Evolutionary conservation across 2,329 filamentous ascomycete genomes (phyloP).

Genomic region (Penicillium thymicola): DNA sequence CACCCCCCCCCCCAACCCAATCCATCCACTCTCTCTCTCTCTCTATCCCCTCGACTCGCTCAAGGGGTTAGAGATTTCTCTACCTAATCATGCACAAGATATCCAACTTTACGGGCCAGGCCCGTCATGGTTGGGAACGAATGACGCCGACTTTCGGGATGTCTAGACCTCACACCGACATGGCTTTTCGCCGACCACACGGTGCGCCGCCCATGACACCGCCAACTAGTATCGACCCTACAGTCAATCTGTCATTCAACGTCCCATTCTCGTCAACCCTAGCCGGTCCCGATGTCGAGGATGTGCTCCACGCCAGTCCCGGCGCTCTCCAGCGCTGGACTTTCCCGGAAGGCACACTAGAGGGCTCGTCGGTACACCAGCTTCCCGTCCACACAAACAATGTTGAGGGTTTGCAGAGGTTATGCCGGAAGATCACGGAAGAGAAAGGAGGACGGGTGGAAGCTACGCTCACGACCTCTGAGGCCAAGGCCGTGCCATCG

Average conservation of each 20-base stretch:
- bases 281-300: conserved; percentile 85
- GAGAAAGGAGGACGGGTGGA: conserved; percentile 67
- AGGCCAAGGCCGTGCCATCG: conserved; percentile 63
- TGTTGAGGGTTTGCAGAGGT: conserved; percentile 69
- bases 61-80: conserved; percentile 36
- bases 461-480: conserved; percentile 77
- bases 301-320: conserved; percentile 87
- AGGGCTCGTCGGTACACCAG: conserved; percentile 80
- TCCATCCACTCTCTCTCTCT: conserved; percentile 24
- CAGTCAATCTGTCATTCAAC: conserved; percentile 94
- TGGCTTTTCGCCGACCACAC: conserved; percentile 57
- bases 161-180: conserved; percentile 57
- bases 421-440: conserved; percentile 79
- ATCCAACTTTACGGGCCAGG: conserved; percentile 63
- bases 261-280: conserved; percentile 93
- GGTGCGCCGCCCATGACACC: conserved; percentile 55
- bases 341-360: conserved; percentile 80
- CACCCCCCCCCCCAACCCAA: conserved; percentile 4
- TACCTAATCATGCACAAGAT: conserved; percentile 60
- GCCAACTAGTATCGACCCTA: conserved; percentile 68
- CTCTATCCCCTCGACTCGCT: conserved; percentile 34
- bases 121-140: conserved; percentile 65
- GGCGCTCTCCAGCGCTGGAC: conserved; percentile 90
- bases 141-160: conserved; percentile 65
- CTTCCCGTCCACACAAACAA: conserved; percentile 90